A percentile compares a stretch with the other conserved stretches of the same genome.
These are phyloP conservation scores for Podospora anserina DNA, from an alignment of 495 filamentous ascomycete species.

Conservation along the genomic window DNA sequence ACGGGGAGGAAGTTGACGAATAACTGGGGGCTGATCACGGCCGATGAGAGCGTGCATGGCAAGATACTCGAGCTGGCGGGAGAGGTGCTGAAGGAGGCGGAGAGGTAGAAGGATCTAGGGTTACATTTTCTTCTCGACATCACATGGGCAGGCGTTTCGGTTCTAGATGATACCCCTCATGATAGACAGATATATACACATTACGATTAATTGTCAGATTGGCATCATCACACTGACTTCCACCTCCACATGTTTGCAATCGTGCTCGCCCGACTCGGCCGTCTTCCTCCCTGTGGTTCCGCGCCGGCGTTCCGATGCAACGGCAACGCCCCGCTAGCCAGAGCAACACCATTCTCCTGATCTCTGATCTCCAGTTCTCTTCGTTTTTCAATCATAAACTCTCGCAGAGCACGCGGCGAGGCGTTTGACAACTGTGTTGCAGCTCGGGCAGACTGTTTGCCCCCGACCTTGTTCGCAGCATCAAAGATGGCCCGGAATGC, in stretches of 20 bases:
- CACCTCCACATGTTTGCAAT: slow-evolving; percentile 9
- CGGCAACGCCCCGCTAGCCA: slow-evolving; percentile 17
- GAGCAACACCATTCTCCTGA: not conserved
- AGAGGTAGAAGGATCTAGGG: not conserved
- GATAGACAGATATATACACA: not conserved
- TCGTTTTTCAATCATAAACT: slow-evolving; percentile 30
- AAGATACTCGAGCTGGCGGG: slow-evolving; percentile 22
- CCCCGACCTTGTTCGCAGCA: not conserved
- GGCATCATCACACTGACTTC: slow-evolving; percentile 3
- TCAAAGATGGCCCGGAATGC: slow-evolving; percentile 17
- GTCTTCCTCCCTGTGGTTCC: not conserved
- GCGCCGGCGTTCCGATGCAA: slow-evolving; percentile 11
- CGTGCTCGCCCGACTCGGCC: slow-evolving; percentile 7
- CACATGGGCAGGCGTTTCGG: not conserved
- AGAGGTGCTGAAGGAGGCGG: slow-evolving; percentile 1
- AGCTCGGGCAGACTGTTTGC: not conserved
- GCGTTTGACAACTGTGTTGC: slow-evolving; percentile 15
- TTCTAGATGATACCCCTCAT: not conserved
- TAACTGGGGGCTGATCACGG: slow-evolving; percentile 31
- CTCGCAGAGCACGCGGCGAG: slow-evolving; percentile 20
- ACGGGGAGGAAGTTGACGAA: slow-evolving; percentile 32
- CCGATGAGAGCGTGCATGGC: slow-evolving; percentile 27
- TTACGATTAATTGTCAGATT: not conserved
- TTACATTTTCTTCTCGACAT: not conserved
- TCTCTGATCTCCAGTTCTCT: slow-evolving; percentile 24